Conservation (phyloP, 352 stramenopile species). For the Globisporangium iwayamae region DNA sequence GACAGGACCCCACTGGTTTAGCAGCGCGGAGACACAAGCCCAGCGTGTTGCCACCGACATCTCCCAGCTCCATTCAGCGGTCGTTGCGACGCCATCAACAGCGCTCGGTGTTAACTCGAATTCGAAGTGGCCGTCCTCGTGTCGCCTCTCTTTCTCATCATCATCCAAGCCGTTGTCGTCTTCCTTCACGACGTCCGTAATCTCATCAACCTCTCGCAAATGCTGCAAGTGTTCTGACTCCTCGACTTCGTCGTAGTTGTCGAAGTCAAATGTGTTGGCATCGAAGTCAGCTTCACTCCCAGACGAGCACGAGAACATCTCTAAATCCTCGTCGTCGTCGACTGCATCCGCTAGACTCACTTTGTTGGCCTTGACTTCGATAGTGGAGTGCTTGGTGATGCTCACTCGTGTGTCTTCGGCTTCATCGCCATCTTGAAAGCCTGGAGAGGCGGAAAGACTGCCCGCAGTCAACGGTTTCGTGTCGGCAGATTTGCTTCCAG, state of each 20-base stretch:
- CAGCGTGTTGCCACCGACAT: slow-evolving; percentile 64
- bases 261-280: slow-evolving; percentile 30
- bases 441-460: background rate
- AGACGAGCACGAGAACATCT: slow-evolving; percentile 21
- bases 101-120: slow-evolving; percentile 12
- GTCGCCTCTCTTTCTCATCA: background rate
- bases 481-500: background rate
- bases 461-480: background rate
- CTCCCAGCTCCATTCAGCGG: slow-evolving; percentile 65
- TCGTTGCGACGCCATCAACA: slow-evolving; percentile 6
- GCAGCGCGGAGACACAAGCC: slow-evolving; percentile 28
- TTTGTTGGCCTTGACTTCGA: background rate
- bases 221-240: slow-evolving; percentile 83
- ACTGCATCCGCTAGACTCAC: background rate
- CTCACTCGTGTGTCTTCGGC: background rate
- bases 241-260: slow-evolving; percentile 63
- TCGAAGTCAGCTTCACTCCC: slow-evolving; percentile 38
- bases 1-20: slow-evolving; percentile 26
- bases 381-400: background rate
- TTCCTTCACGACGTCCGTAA: slow-evolving; percentile 34
- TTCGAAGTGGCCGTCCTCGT: slow-evolving; percentile 15
- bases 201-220: slow-evolving; percentile 73
- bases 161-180: slow-evolving; percentile 21
- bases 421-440: background rate
- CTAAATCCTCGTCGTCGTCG: slow-evolving; percentile 11